Base-by-base conservation (phyloP, 108 stramenopile species). In the Parmales sp. region DNA sequence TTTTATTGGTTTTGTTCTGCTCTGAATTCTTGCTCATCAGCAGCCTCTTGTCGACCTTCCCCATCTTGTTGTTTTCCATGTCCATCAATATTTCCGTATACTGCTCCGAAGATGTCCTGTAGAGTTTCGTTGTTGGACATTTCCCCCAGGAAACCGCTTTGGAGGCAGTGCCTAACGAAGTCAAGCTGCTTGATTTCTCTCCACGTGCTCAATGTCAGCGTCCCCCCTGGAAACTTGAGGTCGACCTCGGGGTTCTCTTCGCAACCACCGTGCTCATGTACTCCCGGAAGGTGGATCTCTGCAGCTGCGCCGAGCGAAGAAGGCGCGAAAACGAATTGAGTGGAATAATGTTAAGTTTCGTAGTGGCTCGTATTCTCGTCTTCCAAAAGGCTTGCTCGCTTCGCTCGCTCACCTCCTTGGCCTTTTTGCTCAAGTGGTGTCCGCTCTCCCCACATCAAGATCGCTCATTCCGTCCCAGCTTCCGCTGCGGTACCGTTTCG, bases 131-230 rank as follows among this genome's bases (percentile, higher is more conserved):
- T 90, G 22, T 84, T 86, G 76, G 87, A 68, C 3, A 90, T 43
- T 69, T 90, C 87, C n/a, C 78, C 68, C 73, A 87, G 90, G 65
- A 90, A 88, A 49, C 87, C 90, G 19, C 83, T 84, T 63, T 90
- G 90, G 6, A 90, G 72, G 67, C 87, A 88, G 41, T 87, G 87
- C 45, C 86, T 66, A 16, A 90, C 65, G 74, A 88, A 90, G 51
- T 87, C 81, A n/a, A 87, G 76, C 31, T 86, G 82, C 16, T 87
- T 69, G 46, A 90, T 78, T 41, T 87, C 87, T 44, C 76, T 77
- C 86, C 86, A 90, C 1, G 76, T 76, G 7, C 34, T 69, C 41
- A 90, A 43, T 38, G 70, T 76, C 63, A 90, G 39, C 36, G 70
- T 76, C 22, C 86, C 87, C 4, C 84, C 82, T 37, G 84, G 81